These are phyloP conservation scores for Didymella glomerata DNA, from an alignment of 2,329 filamentous ascomycete genomes.

Conservation along the genomic window DNA sequence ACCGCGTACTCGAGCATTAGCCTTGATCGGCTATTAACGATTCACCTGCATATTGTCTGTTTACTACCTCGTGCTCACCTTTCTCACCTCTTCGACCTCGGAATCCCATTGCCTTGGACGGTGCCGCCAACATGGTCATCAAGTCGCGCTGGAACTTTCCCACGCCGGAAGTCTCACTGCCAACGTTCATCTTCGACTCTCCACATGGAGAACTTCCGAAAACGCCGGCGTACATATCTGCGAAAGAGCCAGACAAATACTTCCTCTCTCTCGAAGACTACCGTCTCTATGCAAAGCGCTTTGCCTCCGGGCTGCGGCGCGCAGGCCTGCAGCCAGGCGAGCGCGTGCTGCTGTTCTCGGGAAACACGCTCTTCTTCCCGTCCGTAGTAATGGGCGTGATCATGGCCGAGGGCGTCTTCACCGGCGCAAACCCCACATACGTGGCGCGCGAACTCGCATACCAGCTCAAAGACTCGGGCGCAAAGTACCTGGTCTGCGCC, in stretches of 20 bases:
- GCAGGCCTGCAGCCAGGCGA: constrained; percentile 71
- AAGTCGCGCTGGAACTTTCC: constrained; percentile 60
- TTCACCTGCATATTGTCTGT: not conserved
- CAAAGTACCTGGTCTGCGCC: constrained; percentile 72
- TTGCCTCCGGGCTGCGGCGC: constrained; percentile 72
- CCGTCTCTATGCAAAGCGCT: constrained; percentile 74
- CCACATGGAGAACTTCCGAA: constrained; percentile 57
- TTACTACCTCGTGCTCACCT: not conserved
- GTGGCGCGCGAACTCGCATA: constrained; percentile 76
- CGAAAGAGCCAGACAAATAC: constrained; percentile 71
- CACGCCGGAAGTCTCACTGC: constrained; percentile 57
- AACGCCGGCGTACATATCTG: constrained; percentile 67
- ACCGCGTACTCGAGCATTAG: constrained; percentile 2
- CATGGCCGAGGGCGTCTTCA: constrained; percentile 82
- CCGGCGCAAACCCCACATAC: constrained; percentile 74
- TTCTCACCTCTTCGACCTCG: not conserved
- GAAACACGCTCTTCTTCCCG: constrained; percentile 78
- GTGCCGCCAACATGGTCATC: constrained; percentile 57
- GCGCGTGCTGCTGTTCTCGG: constrained; percentile 75
- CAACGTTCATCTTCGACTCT: constrained; percentile 61
- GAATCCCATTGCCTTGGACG: not conserved
- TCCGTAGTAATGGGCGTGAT: constrained; percentile 74
- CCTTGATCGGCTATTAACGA: constrained; percentile 10
- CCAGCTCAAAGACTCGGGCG: constrained; percentile 76
- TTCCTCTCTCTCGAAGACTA: constrained; percentile 70